phyloP scores from a whole-genome alignment of 225 moss, liverwort and hornwort species.

The Straminergon stramineum region DNA sequence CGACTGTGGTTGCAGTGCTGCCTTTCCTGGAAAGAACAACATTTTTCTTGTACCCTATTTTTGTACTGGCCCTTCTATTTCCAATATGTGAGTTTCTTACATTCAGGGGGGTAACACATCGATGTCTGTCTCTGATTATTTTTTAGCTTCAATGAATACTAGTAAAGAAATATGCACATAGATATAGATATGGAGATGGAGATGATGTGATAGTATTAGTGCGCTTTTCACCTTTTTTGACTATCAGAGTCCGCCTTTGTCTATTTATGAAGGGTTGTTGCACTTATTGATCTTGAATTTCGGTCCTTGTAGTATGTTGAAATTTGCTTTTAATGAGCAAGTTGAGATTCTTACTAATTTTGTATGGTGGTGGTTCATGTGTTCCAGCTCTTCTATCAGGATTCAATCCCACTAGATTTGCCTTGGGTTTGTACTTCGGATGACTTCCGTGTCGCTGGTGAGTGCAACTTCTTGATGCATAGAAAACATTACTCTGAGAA shows the following conservation, averaged over 20 bases:
- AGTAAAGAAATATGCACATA: not conserved
- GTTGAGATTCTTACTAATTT: not conserved
- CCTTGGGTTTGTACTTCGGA: conserved; percentile 70
- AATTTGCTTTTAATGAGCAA: not conserved
- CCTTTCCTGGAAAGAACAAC: conserved; percentile 94
- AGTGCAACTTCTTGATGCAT: not conserved
- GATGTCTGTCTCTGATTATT: not conserved
- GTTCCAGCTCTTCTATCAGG: conserved; percentile 59
- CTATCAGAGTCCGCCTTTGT: not conserved
- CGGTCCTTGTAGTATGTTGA: not conserved
- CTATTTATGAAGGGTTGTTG: not conserved
- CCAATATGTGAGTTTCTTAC: conserved; percentile 72
- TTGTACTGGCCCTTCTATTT: conserved; percentile 65
- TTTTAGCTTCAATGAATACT: too few relatives aligned
- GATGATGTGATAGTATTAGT: not conserved
- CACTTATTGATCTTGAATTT: not conserved
- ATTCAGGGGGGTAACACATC: not conserved
- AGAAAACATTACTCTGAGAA: not conserved
- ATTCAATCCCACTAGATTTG: conserved; percentile 84
- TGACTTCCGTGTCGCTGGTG: conserved; percentile 19
- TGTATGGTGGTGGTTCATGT: not conserved
- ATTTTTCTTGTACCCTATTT: conserved; percentile 88
- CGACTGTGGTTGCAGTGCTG: conserved; percentile 48
- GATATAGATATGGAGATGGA: not conserved
- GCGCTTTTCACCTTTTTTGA: not conserved